Base-by-base conservation (phyloP, 176 grass and related monocot species). In the Cocos nucifera region DNA sequence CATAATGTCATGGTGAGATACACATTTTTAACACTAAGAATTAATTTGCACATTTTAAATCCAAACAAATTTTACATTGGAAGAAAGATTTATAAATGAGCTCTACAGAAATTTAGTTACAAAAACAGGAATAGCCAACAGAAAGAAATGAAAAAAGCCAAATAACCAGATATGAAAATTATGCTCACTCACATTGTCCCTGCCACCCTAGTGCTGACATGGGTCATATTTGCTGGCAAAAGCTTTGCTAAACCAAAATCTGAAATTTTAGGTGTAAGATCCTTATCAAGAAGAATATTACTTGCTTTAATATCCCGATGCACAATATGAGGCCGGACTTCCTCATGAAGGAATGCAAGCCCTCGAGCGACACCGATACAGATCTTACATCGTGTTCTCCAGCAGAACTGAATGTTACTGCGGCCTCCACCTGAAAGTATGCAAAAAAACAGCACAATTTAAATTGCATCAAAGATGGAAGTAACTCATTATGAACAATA, bases 301-400 rank as follows among this genome's bases (percentile, higher is more conserved):
- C 80, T 90, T 0, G 91, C 80, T 58, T 96, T 95, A 70, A 90
- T 96, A 59, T 90, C 92, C 55, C 87, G 87, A 73, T 97, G 92
- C 12, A 88, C 71, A 18, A 91, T 91, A 3, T 50, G 72, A 4
- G 84, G 87, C 52, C 27, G 60, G 30, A 73, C 25, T 88, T 85
- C 75, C 53, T 97, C 78, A 15, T 91, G 92, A 65, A 96, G 81
- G 66, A 91, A 97, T 32, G 69, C 54, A 17, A 91, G 81, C 26
- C 92, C 87, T 0, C 73, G 61, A 0, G 84, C 87, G 2, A 97
- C 70, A 48, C 92, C 81, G 1, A 88, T 78, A 63, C 73, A 76
- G 28, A 97, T 95, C 29, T 85, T 83, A 18, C 63, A 55, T 58
- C 92, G 75, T 54, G 74, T 84, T 35, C 69, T 77, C 84, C 84